Base-by-base conservation (phyloP, 169 alveolate species). In the Theileria equi region DNA sequence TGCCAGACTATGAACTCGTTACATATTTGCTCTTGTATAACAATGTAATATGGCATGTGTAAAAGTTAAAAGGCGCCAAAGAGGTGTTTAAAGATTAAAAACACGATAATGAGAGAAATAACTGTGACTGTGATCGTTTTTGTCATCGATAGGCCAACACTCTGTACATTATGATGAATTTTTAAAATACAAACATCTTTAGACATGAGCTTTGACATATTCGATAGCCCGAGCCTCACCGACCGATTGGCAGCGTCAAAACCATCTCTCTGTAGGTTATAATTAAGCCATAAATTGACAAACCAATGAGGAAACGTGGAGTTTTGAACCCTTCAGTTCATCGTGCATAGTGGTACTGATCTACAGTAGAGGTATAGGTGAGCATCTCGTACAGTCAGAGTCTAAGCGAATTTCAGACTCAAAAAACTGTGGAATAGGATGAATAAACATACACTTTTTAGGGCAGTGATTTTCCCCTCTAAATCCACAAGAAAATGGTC, bases 401-500 rank as follows among this genome's bases (percentile, higher is more conserved):
- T 13, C 57, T 28, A 11, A 11, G 3, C 4, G 38, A 54, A 11
- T 11, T 13, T 11, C 17, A 21, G 16, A 19, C 25, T 41, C 3
- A 21, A 1, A 1, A 21, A 21, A 19, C 25, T 2, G 49, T 2
- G 49, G 16, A 1, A 41, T 41, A 7, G 58, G 49, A 4, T 11
- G 38, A 19, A 11, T 31, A 13, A 0, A 0, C 54, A 8, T 60
- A 77, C 86, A 57, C 60, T 68, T 60, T 77, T 77, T 1, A 77
- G 52, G 29, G 74, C 53, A 35, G 58, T 71, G 2, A 77, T 62
- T 58, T 77, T 77, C 13, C 71, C 60, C 43, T 77, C 86, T 6
- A 77, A 60, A 45, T 77, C 86, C 25, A 77, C 48, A 28, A 77
- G 38, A 25, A 77, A 67, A 26, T 50, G 60, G 49, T 77, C 86